Evolutionary conservation across 2,329 filamentous ascomycete species (phyloP), one percentile per base, ranked within the genome.

Genomic region (Xylaria arbuscula): DNA sequence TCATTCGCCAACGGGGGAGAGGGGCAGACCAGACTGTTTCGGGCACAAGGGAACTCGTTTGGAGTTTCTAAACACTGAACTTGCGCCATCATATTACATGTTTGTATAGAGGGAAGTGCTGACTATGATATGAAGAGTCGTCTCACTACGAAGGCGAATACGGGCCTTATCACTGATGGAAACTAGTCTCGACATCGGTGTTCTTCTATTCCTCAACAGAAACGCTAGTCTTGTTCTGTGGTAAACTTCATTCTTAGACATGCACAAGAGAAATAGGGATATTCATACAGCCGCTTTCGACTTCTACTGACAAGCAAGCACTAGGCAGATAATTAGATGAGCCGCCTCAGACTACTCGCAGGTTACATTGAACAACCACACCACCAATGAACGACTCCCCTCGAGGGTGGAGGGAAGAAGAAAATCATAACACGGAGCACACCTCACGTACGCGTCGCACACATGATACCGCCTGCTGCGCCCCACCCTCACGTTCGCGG

Each of bases 381-480:
- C 53, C 28, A 56, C 34, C 6, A 50, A 28, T 40, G 17, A 51
- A 48, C 36, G 19, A 42, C 5, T 32, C 42, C 42, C 45, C 55
- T 45, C 28, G 9, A 15, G 13, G 15, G 5, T 15, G 36, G 34
- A 34, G 22, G 24, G 17, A 38, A 38, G n/a, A 38, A 34, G 42
- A 36, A 38, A 19, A 48, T 50, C 10, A 57, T 42, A 34, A 51
- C 36, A 61, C 57, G 56, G 45, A 65, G 59, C 54, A 62, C 48
- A 60, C 42, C 19, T 57, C 50, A 55, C 53, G 48, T 66, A 62
- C 58, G 62, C 67, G 62, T 66, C 34, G 67, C 24, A 48, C 67
- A 45, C 66, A 62, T 66, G 67, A 69, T 63, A 55, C 28, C 62
- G 58, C 38, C 53, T 62, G 57, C 63, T 69, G 67, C 62, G 67